A percentile compares a stretch with the other conserved stretches of the same genome.
Conservation (phyloP, 495 filamentous ascomycete genomes). For the Penicillium salamii region DNA sequence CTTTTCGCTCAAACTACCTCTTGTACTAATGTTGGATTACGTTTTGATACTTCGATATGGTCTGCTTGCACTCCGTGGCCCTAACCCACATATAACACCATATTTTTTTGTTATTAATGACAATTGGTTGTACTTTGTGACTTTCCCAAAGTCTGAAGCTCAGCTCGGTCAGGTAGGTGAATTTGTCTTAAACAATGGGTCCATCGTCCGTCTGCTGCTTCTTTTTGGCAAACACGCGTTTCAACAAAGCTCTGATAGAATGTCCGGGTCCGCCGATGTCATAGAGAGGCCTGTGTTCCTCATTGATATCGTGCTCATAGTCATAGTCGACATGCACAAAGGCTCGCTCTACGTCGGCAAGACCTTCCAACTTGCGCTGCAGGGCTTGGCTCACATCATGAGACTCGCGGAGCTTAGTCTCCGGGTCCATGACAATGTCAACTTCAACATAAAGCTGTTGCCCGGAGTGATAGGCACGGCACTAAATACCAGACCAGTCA, state of each 20-base stretch:
- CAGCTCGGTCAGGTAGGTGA: neutral
- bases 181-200: neutral
- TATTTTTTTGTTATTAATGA: no score
- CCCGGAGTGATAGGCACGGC: conserved; percentile 54
- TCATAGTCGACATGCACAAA: conserved; percentile 57
- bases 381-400: conserved; percentile 54
- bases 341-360: conserved; percentile 51
- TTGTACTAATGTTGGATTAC: no score
- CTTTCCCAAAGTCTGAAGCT: neutral
- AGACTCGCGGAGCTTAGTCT: conserved; percentile 44
- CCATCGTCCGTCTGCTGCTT: neutral
- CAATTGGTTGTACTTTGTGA: no score
- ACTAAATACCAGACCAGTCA: neutral
- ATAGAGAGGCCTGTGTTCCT: conserved; percentile 55
- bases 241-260: conserved; percentile 10
- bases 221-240: neutral
- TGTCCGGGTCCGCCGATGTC: conserved; percentile 18
- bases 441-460: conserved; percentile 57
- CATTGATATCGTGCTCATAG: conserved; percentile 36
- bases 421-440: conserved; percentile 55
- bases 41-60: no score
- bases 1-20: no score
- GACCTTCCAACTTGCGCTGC: conserved; percentile 53
- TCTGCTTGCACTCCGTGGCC: no score
- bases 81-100: no score